Percentiles rank a stretch among this genome's conserved stretches.
Conservation (phyloP, 2,329 filamentous ascomycete genomes). For the Trichoderma sp. region DNA sequence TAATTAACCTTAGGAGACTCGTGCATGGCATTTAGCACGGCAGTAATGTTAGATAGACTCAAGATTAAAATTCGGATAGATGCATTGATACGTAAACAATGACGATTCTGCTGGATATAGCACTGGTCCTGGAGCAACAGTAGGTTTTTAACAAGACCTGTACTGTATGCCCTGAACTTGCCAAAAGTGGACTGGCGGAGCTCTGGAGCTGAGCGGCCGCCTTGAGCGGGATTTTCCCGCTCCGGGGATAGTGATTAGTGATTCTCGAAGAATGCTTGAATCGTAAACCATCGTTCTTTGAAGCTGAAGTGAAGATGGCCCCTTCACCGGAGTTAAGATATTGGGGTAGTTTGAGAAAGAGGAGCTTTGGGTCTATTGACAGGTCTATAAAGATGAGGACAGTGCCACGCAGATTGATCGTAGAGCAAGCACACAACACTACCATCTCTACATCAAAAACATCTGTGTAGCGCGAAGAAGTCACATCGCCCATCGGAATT, state of each 20-base stretch:
- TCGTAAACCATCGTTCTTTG: not conserved
- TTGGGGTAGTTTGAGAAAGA: not conserved
- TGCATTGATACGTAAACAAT: not conserved
- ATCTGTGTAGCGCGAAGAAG: not conserved
- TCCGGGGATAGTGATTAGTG: not conserved
- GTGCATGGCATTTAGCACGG: not conserved
- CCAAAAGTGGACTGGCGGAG: not conserved
- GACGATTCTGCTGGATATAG: not conserved
- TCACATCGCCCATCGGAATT: not conserved
- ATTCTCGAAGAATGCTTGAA: not conserved
- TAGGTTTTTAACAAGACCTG: not conserved
- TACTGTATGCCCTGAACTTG: not conserved
- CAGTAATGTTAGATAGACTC: not conserved
- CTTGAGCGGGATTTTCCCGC: not conserved
- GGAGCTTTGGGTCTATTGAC: not conserved
- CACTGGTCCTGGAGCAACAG: not conserved
- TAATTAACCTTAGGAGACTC: too few species aligned
- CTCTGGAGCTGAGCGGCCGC: not conserved
- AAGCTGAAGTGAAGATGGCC: not conserved
- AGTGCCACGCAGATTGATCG: not conserved
- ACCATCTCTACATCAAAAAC: not conserved
- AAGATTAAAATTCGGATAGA: not conserved
- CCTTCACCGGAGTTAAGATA: constrained; percentile 5
- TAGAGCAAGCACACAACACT: not conserved
- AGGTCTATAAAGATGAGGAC: constrained; percentile 15